Evolutionary conservation across 306 rosid species (phyloP).

Genomic region (Mimosa pudica): DNA sequence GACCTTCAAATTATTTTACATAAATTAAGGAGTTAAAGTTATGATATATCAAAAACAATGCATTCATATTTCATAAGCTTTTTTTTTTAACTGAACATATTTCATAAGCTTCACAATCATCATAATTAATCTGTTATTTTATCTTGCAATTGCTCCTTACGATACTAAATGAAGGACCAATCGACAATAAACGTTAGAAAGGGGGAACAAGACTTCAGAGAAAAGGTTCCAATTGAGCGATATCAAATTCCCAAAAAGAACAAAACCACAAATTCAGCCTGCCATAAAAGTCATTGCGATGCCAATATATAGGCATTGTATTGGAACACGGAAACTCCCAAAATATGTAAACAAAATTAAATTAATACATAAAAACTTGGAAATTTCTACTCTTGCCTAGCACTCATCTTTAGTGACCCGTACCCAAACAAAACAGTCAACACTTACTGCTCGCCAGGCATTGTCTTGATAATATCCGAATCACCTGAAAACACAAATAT

Average conservation of each 20-base stretch:
- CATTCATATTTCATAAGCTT: not conserved
- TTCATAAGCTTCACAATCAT: not conserved
- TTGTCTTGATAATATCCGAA: constrained; percentile 53
- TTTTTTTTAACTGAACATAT: not conserved
- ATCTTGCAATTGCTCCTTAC: not conserved
- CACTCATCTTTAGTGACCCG: not conserved
- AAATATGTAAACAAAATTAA: constrained; percentile 22
- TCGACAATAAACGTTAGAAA: not conserved
- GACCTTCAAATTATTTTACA: not conserved
- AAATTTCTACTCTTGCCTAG: not conserved
- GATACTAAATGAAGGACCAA: not conserved
- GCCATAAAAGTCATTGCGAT: not conserved
- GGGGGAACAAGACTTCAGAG: not conserved
- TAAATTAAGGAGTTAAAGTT: not conserved
- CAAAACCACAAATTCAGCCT: not conserved
- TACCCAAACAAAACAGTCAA: not conserved
- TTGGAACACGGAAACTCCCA: not conserved
- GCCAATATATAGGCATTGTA: not conserved
- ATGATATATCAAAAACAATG: not conserved
- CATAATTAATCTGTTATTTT: not conserved
- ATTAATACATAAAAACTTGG: not conserved
- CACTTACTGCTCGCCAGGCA: constrained; percentile 46
- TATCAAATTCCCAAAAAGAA: not conserved
- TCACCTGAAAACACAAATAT: constrained; percentile 47
- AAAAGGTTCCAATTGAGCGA: not conserved